A percentile compares a stretch with the other conserved stretches of the same genome.
Conservation (phyloP, 495 filamentous ascomycete species). For the Corynascus novoguineensis region DNA sequence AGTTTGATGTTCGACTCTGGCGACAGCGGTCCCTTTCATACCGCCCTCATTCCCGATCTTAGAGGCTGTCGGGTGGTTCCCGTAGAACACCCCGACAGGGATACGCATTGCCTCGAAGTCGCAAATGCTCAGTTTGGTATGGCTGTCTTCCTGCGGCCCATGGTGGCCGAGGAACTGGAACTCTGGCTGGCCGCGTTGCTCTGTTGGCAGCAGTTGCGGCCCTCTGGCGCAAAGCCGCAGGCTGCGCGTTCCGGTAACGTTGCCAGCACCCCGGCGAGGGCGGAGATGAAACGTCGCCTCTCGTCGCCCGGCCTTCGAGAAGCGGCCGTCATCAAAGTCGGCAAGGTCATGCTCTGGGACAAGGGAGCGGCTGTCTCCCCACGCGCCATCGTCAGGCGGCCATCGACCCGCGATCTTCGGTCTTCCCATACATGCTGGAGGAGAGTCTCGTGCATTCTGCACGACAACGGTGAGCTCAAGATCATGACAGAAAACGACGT, state of each 20-base stretch:
- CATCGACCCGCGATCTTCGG: slow-evolving; percentile 43
- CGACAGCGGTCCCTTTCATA: slow-evolving; percentile 44
- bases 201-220: slow-evolving; percentile 87
- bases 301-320: slow-evolving; percentile 58
- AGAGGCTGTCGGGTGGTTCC: slow-evolving; percentile 79
- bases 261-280: slow-evolving; percentile 19
- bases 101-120: slow-evolving; percentile 75
- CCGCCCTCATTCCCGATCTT: slow-evolving; percentile 66
- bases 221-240: slow-evolving; percentile 34
- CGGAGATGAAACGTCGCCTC: slow-evolving; percentile 69
- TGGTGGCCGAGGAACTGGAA: slow-evolving; percentile 70
- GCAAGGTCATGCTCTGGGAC: slow-evolving; percentile 90
- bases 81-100: slow-evolving; percentile 55
- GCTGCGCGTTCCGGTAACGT: slow-evolving; percentile 21
- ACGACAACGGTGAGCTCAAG: slow-evolving; percentile 93
- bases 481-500: slow-evolving; percentile 79
- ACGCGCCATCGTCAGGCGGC: slow-evolving; percentile 46
- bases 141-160: slow-evolving; percentile 69
- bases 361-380: slow-evolving; percentile 51
- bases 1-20: slow-evolving; percentile 57
- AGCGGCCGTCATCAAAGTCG: slow-evolving; percentile 91
- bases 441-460: slow-evolving; percentile 83
- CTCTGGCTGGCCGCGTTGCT: slow-evolving; percentile 89
- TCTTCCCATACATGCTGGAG: slow-evolving; percentile 58
- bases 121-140: slow-evolving; percentile 61